Base-by-base conservation (phyloP, 768 basidiomycete genomes). In the Boletus rubropictus region DNA sequence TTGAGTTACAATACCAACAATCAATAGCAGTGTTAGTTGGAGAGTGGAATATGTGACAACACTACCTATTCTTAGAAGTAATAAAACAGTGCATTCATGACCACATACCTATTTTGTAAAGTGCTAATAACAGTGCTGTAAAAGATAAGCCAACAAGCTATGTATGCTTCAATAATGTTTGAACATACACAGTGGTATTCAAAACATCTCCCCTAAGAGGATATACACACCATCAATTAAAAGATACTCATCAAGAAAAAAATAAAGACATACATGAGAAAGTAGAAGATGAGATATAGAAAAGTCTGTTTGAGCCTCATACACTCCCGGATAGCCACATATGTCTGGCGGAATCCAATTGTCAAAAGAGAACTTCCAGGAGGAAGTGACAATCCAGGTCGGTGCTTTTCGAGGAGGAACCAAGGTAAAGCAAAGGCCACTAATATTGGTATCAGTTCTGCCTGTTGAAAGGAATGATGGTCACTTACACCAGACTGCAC, bases 251-350 rank as follows among this genome's bases (percentile, higher is more conserved):
- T 7, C 3, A 3, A 34, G 8, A 36, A n/a, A 34, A 20, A 17
- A 22, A 3, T 15, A 6, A 17, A 35, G 3, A 68, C 81, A 45
- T 55, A 82, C 82, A 88, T 85, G 22, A 87, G 70, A 63, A 87
- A 86, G 63, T 85, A 87, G 54, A 86, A 85, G 6, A 84, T 69
- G 2, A 87, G 74, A 58, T 87, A 86, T 27, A 85, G 58, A 58
- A 86, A 86, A 0, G 82, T 86, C 54, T 87, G 84, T 55, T 82
- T 86, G 45, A 86, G 68, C 32, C 73, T 74, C 65, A 82, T 63
- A 56, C 84, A 84, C 61, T 86, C 82, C 27, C 72, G 67, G 18
- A 84, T 63, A 5, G 83, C 83, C 18, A 76, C 69, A 52, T 78
- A 79, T 4, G 78, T 75, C 60, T 87, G 85, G 56, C 76, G 79